phyloP scores from a whole-genome alignment of 345 rosid genomes.

The Melaleuca quinquenervia region DNA sequence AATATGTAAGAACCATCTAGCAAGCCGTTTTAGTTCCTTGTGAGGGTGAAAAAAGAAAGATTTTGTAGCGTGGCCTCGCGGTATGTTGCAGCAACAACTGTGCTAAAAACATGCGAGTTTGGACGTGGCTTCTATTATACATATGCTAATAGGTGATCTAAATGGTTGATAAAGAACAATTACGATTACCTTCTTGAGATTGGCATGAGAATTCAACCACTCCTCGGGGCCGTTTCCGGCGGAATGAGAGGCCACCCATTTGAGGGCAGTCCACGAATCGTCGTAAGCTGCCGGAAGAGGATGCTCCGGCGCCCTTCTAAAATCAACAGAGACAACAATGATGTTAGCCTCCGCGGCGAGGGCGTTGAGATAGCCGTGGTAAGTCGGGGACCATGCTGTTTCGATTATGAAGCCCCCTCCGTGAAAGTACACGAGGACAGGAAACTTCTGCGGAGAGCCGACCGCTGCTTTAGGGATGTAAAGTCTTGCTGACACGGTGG shows the following conservation, averaged over 20 bases:
- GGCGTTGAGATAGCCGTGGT: slow-evolving; percentile 1
- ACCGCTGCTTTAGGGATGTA: slow-evolving; percentile 12
- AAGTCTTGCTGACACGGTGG: slow-evolving; percentile 12
- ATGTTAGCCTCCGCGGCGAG: slow-evolving; percentile 2
- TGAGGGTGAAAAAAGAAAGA: background rate
- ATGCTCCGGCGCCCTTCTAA: slow-evolving; percentile 46
- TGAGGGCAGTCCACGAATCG: slow-evolving; percentile 38
- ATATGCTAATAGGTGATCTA: background rate
- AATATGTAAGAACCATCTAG: background rate
- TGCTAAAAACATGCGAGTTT: background rate
- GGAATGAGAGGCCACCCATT: slow-evolving; percentile 29
- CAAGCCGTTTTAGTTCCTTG: background rate
- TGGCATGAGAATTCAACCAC: slow-evolving; percentile 4
- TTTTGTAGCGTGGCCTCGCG: background rate
- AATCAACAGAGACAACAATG: slow-evolving; percentile 1
- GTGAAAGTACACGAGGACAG: slow-evolving; percentile 29
- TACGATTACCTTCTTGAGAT: background rate
- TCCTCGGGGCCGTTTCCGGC: slow-evolving; percentile 14
- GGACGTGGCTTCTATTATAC: background rate
- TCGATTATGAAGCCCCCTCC: slow-evolving; percentile 29
- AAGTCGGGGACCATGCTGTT: slow-evolving; percentile 7
- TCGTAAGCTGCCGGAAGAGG: slow-evolving; percentile 40
- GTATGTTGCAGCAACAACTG: background rate
- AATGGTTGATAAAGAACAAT: background rate
- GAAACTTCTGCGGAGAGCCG: slow-evolving; percentile 10